Evolutionary conservation across 768 basidiomycete genomes (phyloP), one percentile per base, ranked within the genome.

Genomic region (Daedaleopsis sinensis): DNA sequence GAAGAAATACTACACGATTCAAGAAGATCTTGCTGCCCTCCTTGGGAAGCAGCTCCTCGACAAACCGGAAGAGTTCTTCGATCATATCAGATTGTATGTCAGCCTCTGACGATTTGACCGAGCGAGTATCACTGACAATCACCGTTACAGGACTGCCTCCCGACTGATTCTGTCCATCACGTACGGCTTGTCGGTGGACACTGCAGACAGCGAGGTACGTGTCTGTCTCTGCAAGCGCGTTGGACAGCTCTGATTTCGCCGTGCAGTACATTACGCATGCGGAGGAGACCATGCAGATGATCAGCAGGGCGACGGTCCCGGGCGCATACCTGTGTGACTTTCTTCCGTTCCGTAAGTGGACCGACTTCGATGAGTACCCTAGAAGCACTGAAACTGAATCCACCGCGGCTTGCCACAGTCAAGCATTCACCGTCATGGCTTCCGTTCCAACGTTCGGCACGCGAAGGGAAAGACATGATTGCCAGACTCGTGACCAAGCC

Each of bases 301-400:
- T 80, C 42, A 66, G 65, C 5, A 55, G 68, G 13, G 78, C 78
- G 0, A 68, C 73, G 0, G 62, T 73, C 10, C 78, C 78, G 1
- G 82, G 80, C 6, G 62, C 72, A 24, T 83, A 76, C 59, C 68
- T 82, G 1, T 79, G 84, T 7, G 65, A 66, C 36, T 5, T 59
- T 5, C 21, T 66, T 15, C 65, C 65, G 0, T 36, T 42, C 13
- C 46, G 65, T 66, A 24, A 37, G 65, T 63, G 6, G 27, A 32
- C 27, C 7, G 27, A 16, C 36, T 18, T 12, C 27, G 18, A 27
- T 11, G 32, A 16, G 32, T 10, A 15, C 2, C 19, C 5, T 24
- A 12, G 27, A 43, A 46, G 18, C 24, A 2, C 8, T 15, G 1
- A 21, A 5, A 24, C 47, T 43, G 1, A 21, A 5, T 16, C 47